Conservation (phyloP, 495 filamentous ascomycete species). For the Schizothecium vesticola region DNA sequence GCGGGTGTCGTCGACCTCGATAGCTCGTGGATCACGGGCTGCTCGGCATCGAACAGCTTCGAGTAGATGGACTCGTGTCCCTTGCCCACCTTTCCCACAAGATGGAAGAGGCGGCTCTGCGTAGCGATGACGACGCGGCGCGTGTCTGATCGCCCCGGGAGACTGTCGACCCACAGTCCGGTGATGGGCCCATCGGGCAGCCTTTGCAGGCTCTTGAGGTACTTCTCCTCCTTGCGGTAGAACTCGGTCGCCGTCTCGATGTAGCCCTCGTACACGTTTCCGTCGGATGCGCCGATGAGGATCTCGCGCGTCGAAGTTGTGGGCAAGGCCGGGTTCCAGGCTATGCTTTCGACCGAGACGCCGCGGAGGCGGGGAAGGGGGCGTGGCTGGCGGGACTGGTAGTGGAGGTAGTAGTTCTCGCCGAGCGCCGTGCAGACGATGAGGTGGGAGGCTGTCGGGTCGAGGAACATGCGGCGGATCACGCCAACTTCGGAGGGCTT, state of each 20-base stretch:
- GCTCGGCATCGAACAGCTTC: constrained; percentile 82
- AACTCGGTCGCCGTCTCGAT: constrained; percentile 92
- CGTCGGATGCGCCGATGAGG: constrained; percentile 84
- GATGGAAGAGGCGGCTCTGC: constrained; percentile 66
- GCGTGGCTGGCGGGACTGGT: constrained; percentile 83
- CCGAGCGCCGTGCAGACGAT: constrained; percentile 85
- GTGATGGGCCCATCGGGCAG: constrained; percentile 70
- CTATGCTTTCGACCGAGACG: constrained; percentile 79
- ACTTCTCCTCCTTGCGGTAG: constrained; percentile 90
- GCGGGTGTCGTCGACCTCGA: constrained; percentile 48
- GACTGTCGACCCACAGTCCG: constrained; percentile 72
- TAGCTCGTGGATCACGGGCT: constrained; percentile 66
- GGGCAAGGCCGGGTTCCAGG: constrained; percentile 96
- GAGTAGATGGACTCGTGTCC: constrained; percentile 81
- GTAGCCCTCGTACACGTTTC: constrained; percentile 91
- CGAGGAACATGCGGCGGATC: constrained; percentile 92
- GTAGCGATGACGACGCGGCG: constrained; percentile 75
- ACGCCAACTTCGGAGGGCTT: constrained; percentile 83
- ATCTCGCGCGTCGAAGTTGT: constrained; percentile 94
- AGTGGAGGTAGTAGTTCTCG: constrained; percentile 97
- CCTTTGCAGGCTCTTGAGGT: constrained; percentile 74
- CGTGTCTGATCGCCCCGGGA: constrained; percentile 61
- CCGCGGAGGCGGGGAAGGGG: constrained; percentile 76
- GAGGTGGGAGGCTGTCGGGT: constrained; percentile 91
- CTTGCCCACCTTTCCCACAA: constrained; percentile 67